A percentile compares a stretch with the other conserved stretches of the same genome.
Evolutionary conservation across 108 stramenopile species (phyloP).

Genomic region (Nitzschia sp.): DNA sequence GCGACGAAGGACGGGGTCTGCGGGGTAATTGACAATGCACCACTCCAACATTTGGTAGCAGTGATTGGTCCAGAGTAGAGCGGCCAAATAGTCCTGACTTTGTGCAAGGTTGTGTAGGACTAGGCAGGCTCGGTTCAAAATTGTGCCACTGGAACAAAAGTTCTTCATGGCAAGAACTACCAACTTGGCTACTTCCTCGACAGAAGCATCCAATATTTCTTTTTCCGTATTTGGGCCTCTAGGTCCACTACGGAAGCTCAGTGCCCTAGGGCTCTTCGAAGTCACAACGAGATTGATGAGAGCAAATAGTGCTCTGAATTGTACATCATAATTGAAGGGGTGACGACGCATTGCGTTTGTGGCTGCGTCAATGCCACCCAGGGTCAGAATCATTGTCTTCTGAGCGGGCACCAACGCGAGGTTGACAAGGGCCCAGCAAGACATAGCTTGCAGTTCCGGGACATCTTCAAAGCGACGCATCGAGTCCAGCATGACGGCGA

Average conservation of each 20-base stretch:
- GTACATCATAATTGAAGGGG: conserved; percentile 83
- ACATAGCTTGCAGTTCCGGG: conserved; percentile 86
- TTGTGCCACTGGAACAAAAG: conserved; percentile 87
- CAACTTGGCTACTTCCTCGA: conserved; percentile 66
- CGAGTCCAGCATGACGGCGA: conserved; percentile 86
- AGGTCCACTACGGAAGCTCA: conserved; percentile 18
- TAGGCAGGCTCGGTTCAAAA: conserved; percentile 90
- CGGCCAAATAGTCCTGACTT: conserved; percentile 70
- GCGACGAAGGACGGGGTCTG: conserved; percentile 83
- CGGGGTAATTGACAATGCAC: conserved; percentile 81
- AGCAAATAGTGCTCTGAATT: conserved; percentile 92
- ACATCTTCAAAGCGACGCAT: conserved; percentile 78
- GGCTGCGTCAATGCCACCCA: conserved; percentile 83
- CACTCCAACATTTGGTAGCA: conserved; percentile 88
- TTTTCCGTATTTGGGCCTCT: conserved; percentile 68
- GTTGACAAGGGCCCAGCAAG: conserved; percentile 94
- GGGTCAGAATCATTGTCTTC: conserved; percentile 73
- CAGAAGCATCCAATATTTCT: conserved; percentile 74
- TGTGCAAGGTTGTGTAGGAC: conserved; percentile 91
- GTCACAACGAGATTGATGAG: conserved; percentile 91
- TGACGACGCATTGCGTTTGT: conserved; percentile 87
- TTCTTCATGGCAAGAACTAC: conserved; percentile 88
- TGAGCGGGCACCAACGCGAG: conserved; percentile 87
- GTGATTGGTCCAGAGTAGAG: conserved; percentile 81
- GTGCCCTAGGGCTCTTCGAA: background rate